Evolutionary conservation across 768 basidiomycete genomes (phyloP).

Genomic region (Rhodosporidiobolus odoratus): DNA sequence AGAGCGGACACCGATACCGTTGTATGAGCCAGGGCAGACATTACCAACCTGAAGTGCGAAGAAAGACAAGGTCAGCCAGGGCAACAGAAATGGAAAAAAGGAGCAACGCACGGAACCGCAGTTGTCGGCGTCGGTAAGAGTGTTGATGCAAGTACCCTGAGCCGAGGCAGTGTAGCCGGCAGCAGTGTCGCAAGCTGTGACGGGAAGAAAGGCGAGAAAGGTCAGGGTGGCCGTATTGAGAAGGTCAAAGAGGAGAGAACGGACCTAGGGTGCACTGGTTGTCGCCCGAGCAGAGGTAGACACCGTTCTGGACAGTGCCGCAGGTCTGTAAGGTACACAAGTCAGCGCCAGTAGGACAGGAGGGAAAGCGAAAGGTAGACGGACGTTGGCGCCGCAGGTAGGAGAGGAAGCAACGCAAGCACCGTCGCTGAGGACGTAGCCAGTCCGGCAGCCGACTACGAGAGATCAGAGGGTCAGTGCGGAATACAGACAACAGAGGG

Average conservation of each 20-base stretch:
- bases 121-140: constrained; percentile 13
- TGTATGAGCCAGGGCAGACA: constrained; percentile 33
- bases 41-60: constrained; percentile 2
- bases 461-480: not conserved
- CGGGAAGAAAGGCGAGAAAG: not conserved
- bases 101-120: constrained; percentile 15
- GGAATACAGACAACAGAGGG: not conserved
- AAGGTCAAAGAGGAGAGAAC: not conserved
- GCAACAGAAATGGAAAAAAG: not conserved
- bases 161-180: not conserved
- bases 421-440: constrained; percentile 16
- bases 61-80: not conserved
- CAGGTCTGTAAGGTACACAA: constrained; percentile 5
- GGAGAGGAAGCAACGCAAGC: constrained; percentile 8
- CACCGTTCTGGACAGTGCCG: constrained; percentile 12
- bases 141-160: not conserved
- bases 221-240: not conserved
- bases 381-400: constrained; percentile 20
- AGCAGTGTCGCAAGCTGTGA: not conserved
- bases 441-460: constrained; percentile 4
- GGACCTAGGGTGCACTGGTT: constrained; percentile 16
- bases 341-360: not conserved
- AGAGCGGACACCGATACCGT: constrained; percentile 11
- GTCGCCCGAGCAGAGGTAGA: constrained; percentile 11
- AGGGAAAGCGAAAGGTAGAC: not conserved